These are phyloP conservation scores for Zygosaccharomyces bailii DNA, from an alignment of 805 yeast genomes.

Conservation along the genomic window DNA sequence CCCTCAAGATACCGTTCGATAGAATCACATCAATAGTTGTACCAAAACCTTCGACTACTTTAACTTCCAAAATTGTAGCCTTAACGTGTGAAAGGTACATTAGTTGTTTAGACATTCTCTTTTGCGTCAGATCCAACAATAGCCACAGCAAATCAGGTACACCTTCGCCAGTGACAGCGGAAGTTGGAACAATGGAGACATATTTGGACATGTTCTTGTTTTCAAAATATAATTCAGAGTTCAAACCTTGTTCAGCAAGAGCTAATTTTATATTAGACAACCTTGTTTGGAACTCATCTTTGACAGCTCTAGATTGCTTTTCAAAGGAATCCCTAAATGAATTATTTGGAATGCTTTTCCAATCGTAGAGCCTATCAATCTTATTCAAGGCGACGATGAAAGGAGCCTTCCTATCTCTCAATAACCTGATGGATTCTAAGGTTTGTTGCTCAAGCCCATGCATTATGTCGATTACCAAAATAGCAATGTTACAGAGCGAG, in stretches of 20 bases:
- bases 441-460: conserved; percentile 99
- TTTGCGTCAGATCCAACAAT: conserved; percentile 90
- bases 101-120: conserved; percentile 97
- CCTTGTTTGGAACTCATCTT: conserved; percentile 88
- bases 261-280: conserved; percentile 81
- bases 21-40: conserved; percentile 96
- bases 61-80: conserved; percentile 95
- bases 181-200: conserved; percentile 96
- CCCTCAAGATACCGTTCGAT: conserved; percentile 92
- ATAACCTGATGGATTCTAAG: conserved; percentile 82
- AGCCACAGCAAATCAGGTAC: conserved; percentile 97
- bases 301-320: conserved; percentile 78
- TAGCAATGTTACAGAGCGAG: conserved; percentile 97
- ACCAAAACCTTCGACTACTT: conserved; percentile 97
- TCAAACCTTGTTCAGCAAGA: conserved; percentile 96
- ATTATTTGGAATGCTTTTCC: conserved; percentile 88
- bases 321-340: conserved; percentile 93
- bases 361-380: conserved; percentile 94
- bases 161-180: conserved; percentile 99
- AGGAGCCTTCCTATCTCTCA: conserved; percentile 97
- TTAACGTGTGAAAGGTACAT: conserved; percentile 88
- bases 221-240: conserved; percentile 93
- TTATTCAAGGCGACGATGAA: conserved; percentile 95
- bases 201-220: conserved; percentile 90
- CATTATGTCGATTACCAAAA: conserved; percentile 96